Base-by-base conservation (phyloP, 2,329 filamentous ascomycete species). In the Fusarium devonianum region DNA sequence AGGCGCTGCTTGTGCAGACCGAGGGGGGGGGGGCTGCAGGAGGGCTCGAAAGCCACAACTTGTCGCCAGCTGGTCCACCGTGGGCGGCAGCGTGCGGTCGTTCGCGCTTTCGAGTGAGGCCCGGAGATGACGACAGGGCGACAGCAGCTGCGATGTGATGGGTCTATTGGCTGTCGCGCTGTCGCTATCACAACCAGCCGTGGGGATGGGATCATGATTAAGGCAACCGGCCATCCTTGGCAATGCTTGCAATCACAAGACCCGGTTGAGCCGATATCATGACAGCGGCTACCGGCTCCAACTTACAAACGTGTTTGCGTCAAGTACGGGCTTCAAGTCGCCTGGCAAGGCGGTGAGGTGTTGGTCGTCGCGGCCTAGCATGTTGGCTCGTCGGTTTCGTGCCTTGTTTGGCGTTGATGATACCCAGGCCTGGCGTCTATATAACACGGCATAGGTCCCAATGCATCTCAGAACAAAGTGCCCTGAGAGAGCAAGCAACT, bases 1-100 rank as follows among this genome's bases (percentile, higher is more conserved):
- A 41, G 56, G 57, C 45, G 53, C 26, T 54, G 29, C 19, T 55
- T 36, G 43, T 41, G 44, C 51, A 61, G 58, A 59, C 58, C 55
- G 58, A 53, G 47, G 42, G 54, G 44, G 43, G 58, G 44, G 36
- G 30, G 47, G 54, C 39, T 61, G 58, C 58, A 62, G 52, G 45
- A 45, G 34, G 46, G 19, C 17, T 42, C 35, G 41, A 44, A 53
- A 57, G 44, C 53, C 61, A 41, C 25, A 48, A 49, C 34, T 32
- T 23, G 30, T 40, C 42, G 29, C 46, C 17, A 58, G 53, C 58
- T 44, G 52, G 53, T 38, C 38, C 40, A 46, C 36, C 34, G 25
- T 37, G 48, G 50, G 28, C 50, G 22, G 30, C 29, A 23, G 49
- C 36, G 35, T 29, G 36, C 35, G 25, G 37, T 47, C 25, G 29